Conservation (phyloP, 1,284 basidiomycete species). For the Salmacisia buchloeana region DNA sequence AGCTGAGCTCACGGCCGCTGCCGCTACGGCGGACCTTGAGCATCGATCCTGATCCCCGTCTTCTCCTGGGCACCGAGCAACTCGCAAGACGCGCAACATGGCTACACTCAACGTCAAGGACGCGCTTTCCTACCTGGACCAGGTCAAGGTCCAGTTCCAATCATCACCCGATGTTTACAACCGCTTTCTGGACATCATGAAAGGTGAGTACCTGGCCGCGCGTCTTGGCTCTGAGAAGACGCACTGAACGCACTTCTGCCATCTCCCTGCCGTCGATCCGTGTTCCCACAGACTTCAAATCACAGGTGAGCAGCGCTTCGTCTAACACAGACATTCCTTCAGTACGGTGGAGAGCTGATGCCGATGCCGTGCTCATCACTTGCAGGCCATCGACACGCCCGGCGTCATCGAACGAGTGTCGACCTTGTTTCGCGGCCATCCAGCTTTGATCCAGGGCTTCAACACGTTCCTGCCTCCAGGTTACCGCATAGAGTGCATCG, state of each 20-base stretch:
- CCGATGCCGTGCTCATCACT: constrained; percentile 2
- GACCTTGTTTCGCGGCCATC: constrained; percentile 87
- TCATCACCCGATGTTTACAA: constrained; percentile 95
- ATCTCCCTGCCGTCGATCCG: neutral
- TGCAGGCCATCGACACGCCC: constrained; percentile 77
- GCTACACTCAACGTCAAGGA: constrained; percentile 61
- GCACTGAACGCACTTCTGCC: constrained; percentile 11
- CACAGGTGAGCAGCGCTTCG: neutral
- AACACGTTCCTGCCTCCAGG: constrained; percentile 97
- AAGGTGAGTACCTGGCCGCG: constrained; percentile 59
- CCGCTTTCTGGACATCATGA: constrained; percentile 97
- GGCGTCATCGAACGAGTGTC: constrained; percentile 97
- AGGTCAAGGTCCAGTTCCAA: constrained; percentile 81
- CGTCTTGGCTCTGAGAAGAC: constrained; percentile 72
- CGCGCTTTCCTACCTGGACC: constrained; percentile 93
- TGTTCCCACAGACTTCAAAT: neutral
- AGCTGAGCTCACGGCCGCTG: too few species aligned
- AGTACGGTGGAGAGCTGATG: constrained; percentile 22
- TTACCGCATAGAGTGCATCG: constrained; percentile 88
- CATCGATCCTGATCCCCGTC: too few species aligned
- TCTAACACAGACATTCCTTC: neutral
- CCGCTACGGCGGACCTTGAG: too few species aligned
- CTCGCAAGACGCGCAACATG: constrained; percentile 12
- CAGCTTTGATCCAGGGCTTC: constrained; percentile 91
- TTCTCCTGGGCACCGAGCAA: too few species aligned